These are phyloP conservation scores for Coprinopsis cinerea DNA, from an alignment of 768 basidiomycete species.

Conservation along the genomic window DNA sequence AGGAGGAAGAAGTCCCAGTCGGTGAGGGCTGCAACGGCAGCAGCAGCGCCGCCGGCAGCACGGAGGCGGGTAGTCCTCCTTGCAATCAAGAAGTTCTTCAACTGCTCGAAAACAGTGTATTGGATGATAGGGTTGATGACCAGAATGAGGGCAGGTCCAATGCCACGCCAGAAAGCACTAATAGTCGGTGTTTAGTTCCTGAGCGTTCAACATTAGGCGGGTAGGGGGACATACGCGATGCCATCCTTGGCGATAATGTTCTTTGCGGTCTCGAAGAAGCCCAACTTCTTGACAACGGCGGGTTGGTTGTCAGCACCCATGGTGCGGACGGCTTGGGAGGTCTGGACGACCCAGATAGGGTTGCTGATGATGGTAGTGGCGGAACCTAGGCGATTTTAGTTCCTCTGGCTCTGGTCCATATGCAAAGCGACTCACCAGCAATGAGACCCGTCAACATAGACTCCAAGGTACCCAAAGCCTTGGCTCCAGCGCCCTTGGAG, in stretches of 20 bases:
- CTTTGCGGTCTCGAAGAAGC: constrained; percentile 59
- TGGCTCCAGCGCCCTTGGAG: constrained; percentile 48
- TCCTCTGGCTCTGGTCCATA: constrained; percentile 2
- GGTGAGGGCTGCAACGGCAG: constrained; percentile 48
- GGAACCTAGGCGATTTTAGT: constrained; percentile 46
- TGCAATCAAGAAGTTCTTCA: constrained; percentile 78
- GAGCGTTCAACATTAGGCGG: neutral
- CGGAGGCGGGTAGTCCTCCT: constrained; percentile 51
- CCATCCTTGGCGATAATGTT: constrained; percentile 73
- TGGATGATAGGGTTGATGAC: constrained; percentile 94
- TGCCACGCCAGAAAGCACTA: constrained; percentile 86
- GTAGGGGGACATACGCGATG: constrained; percentile 31
- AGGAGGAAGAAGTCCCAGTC: constrained; percentile 93
- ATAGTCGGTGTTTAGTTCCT: constrained; percentile 3
- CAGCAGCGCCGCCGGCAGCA: constrained; percentile 36
- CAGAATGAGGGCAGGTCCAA: constrained; percentile 88
- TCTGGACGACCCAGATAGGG: constrained; percentile 97
- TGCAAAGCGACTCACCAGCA: constrained; percentile 49
- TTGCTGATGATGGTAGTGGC: constrained; percentile 87
- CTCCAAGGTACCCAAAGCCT: constrained; percentile 78
- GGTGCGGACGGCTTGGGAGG: constrained; percentile 73
- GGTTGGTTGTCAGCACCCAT: constrained; percentile 32
- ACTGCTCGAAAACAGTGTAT: constrained; percentile 93
- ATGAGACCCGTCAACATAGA: constrained; percentile 85
- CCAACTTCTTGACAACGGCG: constrained; percentile 42